These are phyloP conservation scores for Corynascus novoguineensis DNA, from an alignment of 495 filamentous ascomycete genomes.

Conservation along the genomic window DNA sequence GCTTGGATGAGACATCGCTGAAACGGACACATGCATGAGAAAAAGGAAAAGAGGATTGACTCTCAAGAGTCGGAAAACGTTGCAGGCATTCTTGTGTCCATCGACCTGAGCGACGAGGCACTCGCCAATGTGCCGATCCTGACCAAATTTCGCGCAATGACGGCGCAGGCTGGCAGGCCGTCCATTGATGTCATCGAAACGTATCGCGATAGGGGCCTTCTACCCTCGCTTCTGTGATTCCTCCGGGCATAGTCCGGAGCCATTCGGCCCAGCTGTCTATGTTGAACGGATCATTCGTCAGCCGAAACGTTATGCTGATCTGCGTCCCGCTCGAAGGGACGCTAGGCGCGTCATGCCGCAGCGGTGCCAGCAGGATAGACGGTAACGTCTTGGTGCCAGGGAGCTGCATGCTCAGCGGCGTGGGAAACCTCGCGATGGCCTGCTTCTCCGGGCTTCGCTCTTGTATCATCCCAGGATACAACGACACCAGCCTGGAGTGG, in stretches of 20 bases:
- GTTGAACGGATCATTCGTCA: conserved; percentile 38
- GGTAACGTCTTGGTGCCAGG: conserved; percentile 41
- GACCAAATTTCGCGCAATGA: background rate
- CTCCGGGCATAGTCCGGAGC: conserved; percentile 46
- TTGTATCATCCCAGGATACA: conserved; percentile 41
- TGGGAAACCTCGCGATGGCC: conserved; percentile 36
- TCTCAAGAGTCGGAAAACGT: background rate
- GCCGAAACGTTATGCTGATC: conserved; percentile 40
- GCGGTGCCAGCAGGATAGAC: conserved; percentile 41
- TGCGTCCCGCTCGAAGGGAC: conserved; percentile 25
- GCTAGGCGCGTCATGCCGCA: conserved; percentile 20
- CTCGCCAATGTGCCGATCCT: background rate
- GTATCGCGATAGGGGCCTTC: conserved; percentile 42
- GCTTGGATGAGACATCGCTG: background rate
- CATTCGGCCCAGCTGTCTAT: conserved; percentile 45
- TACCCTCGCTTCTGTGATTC: conserved; percentile 43
- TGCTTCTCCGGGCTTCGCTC: conserved; percentile 39
- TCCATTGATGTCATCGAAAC: conserved; percentile 36
- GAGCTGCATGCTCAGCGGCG: conserved; percentile 43
- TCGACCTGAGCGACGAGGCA: background rate
- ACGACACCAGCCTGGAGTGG: conserved; percentile 40
- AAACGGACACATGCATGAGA: background rate
- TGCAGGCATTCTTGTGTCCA: conserved; percentile 12
- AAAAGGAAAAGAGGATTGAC: background rate
- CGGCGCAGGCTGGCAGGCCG: background rate